Evolutionary conservation across 2,329 filamentous ascomycete species (phyloP), one percentile per base, ranked within the genome.

Genomic region (Claviceps paspali): DNA sequence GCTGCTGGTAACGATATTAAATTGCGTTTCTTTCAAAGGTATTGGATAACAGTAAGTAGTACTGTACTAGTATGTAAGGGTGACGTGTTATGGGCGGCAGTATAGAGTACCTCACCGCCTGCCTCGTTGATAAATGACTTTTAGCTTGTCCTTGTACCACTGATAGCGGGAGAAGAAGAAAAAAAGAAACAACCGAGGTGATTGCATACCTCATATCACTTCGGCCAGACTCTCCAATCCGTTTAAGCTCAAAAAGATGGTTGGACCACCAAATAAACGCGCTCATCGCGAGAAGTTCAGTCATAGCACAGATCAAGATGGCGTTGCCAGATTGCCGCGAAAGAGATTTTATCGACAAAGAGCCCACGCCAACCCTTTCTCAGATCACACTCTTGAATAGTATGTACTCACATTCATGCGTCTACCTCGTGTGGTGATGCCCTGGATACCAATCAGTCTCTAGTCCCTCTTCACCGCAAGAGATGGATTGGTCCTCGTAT

Each of bases 321-420:
- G 60, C 17, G 60, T 62, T 28, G 61, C 74, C 6, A 70, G 76
- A 49, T 62, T 95, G 50, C 91, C 91, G 8, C 80, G 84, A 61
- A 98, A 98, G 68, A 88, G 82, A 64, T 94, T 91, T 63, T 98
- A 94, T 59, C 76, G 91, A 39, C 91, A 98, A 61, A 75, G 91
- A 57, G 91, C 91, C 27, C 91, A 98, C 63, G 91, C 91, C 44
- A 98, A 98, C 63, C 87, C 88, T 6, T 98, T 98, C 62, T 95
- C 88, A 3, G 91, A 98, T 52, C 91, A 98, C 64, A 67, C 74
- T 40, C 67, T 98, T 54, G 69, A 71, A 51, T 98, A 98, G 91
- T 93, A 72, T 41, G 46, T 41, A 26, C n/a, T 29, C 14, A 4
- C 17, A 15, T 6, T 12, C 18, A 21, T 22, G 12, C 17, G 10